Percentiles rank a stretch among this genome's conserved stretches.
Conservation (phyloP, 768 basidiomycete species). For the Naganishia onofrii region DNA sequence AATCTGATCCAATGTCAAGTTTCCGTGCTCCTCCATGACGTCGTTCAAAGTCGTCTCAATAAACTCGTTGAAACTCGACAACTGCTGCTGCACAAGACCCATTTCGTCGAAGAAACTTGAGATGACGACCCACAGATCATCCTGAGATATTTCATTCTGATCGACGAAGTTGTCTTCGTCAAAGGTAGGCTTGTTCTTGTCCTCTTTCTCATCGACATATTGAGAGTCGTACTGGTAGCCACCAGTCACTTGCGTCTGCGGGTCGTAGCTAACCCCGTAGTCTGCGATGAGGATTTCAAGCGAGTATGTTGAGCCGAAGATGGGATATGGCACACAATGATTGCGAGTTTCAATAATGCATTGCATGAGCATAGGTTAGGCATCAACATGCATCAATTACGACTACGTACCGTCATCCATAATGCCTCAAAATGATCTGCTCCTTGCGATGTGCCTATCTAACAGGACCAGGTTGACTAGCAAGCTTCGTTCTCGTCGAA, state of each 20-base stretch:
- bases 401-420: slow-evolving; percentile 7
- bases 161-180: slow-evolving; percentile 11
- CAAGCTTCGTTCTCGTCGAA: not conserved
- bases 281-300: slow-evolving; percentile 5
- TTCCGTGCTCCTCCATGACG: slow-evolving; percentile 92
- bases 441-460: not conserved
- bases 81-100: slow-evolving; percentile 94
- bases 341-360: not conserved
- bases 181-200: slow-evolving; percentile 23
- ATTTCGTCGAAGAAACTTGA: slow-evolving; percentile 95
- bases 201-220: slow-evolving; percentile 6
- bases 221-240: not conserved
- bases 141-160: slow-evolving; percentile 33
- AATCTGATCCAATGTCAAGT: slow-evolving; percentile 91
- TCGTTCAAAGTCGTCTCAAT: slow-evolving; percentile 99
- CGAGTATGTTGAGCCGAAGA: not conserved
- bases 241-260: not conserved
- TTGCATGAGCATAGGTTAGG: not conserved
- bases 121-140: slow-evolving; percentile 64
- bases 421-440: not conserved
- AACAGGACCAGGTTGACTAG: not conserved
- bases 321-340: not conserved
- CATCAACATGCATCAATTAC: not conserved
- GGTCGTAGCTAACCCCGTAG: slow-evolving; percentile 22
- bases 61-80: slow-evolving; percentile 98